Conservation (phyloP, 2,329 filamentous ascomycete genomes). For the Bimuria novae-zelandiae region DNA sequence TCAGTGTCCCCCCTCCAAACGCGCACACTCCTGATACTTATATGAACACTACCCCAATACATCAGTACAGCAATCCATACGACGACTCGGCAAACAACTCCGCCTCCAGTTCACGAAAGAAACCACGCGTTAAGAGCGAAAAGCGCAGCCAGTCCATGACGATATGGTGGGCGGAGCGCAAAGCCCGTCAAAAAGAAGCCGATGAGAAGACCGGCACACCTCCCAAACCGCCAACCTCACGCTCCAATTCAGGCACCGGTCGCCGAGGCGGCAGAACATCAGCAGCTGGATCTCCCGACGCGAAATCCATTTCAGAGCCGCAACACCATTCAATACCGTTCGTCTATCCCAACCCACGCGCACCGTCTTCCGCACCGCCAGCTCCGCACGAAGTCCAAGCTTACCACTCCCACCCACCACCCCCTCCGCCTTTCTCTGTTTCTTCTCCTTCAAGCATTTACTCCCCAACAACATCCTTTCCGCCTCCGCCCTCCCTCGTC, state of each 20-base stretch:
- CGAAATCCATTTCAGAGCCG: constrained; percentile 21
- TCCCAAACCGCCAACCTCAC: constrained; percentile 24
- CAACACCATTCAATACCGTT: constrained; percentile 16
- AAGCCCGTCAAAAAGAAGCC: constrained; percentile 43
- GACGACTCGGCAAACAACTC: constrained; percentile 30
- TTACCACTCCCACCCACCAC: constrained; percentile 24
- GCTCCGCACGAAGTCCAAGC: constrained; percentile 22
- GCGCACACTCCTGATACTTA: constrained; percentile 39
- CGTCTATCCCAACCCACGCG: constrained; percentile 18
- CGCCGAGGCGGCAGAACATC: constrained; percentile 28
- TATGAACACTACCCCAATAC: constrained; percentile 41
- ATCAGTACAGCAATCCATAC: constrained; percentile 37
- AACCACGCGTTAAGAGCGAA: constrained; percentile 49
- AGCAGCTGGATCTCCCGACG: constrained; percentile 21
- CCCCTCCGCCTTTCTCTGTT: constrained; percentile 22
- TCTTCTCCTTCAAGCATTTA: constrained; percentile 29
- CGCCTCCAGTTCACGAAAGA: constrained; percentile 34
- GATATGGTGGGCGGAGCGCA: constrained; percentile 53
- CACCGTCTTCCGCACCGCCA: constrained; percentile 17
- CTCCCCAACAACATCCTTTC: constrained; percentile 12
- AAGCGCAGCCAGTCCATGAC: constrained; percentile 52
- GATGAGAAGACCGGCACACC: constrained; percentile 35
- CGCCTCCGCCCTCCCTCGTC: constrained; percentile 29
- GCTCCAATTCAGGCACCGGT: constrained; percentile 30
- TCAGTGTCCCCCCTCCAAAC: constrained; percentile 22